Base-by-base conservation (phyloP, 2,329 filamentous ascomycete genomes). In the Pseudogymnoascus pannorum region DNA sequence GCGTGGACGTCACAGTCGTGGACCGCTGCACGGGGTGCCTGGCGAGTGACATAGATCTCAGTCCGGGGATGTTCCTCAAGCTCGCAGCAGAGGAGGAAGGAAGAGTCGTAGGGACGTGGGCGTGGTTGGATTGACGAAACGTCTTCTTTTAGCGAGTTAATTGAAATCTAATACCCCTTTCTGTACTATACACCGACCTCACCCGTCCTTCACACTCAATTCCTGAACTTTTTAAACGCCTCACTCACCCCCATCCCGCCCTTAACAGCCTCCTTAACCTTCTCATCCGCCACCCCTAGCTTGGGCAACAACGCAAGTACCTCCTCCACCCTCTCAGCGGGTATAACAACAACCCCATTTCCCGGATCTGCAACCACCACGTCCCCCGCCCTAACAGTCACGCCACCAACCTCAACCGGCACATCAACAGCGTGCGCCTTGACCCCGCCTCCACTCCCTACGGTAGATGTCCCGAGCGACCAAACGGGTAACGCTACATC, bases 341-440 rank as follows among this genome's bases (percentile, higher is more conserved):
- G 88, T 62, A 92, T 87, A 26, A 83, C 79, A 11, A 89, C 87
- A 1, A 88, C 82, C 0, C 87, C 88, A 65, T 90, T 88, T n/a
- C 77, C 75, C 4, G 84, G 80, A 70, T 92, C 89, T 61, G 84
- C 82, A 72, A 90, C 86, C 51, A 89, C 78, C 36, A 91, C 78
- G 72, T 92, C 89, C 6, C 87, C 86, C 71, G 75, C 78, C 16
- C 66, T 70, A 57, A 81, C 71, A 35, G 72, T 63, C 42, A 76
- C 75, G 40, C 76, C 78, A 48, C 77, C 73, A 51, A 81, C 73
- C 16, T 75, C 66, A 16, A 81, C 66, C 29, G 77, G 72, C 14
- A 79, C 74, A 66, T 80, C 74, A 24, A 79, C 73, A 2, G 81
- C 81, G 72, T 84, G 83, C 54, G 84, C 78, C 65, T 79, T 81